A percentile compares a stretch with the other conserved stretches of the same genome.
Conservation (phyloP, 2,329 filamentous ascomycete species). For the Lizonia empirigonia region DNA sequence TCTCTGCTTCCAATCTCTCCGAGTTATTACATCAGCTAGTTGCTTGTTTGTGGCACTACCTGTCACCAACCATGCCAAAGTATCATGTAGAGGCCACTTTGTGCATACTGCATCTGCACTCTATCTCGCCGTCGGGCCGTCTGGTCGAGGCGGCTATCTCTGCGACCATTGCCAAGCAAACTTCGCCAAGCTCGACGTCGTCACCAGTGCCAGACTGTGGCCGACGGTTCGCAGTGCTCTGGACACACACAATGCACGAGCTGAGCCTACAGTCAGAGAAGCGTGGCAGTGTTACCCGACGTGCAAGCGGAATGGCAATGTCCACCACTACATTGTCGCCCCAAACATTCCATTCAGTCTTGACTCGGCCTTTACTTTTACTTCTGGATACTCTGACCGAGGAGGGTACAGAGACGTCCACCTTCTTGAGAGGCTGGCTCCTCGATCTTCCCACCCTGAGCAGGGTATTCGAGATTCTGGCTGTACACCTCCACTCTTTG, state of each 20-base stretch:
- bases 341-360: conserved; percentile 71
- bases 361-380: conserved; percentile 80
- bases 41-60: conserved; percentile 74
- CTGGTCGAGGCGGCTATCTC: conserved; percentile 81
- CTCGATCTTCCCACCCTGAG: conserved; percentile 63
- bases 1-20: conserved; percentile 57
- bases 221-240: conserved; percentile 74
- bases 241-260: conserved; percentile 71
- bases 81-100: conserved; percentile 93
- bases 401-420: conserved; percentile 73
- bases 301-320: conserved; percentile 37
- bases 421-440: conserved; percentile 81
- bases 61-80: conserved; percentile 83
- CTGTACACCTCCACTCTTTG: conserved; percentile 39
- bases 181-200: neutral
- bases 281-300: conserved; percentile 35
- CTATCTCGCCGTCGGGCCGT: conserved; percentile 69
- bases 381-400: conserved; percentile 79
- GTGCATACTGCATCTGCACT: conserved; percentile 84
- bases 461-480: conserved; percentile 51
- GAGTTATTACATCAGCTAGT: conserved; percentile 72
- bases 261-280: conserved; percentile 45
- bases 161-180: conserved; percentile 61
- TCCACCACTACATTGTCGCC: conserved; percentile 40
- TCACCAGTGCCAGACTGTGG: conserved; percentile 58